These are phyloP conservation scores for Mallotus repandus DNA, from an alignment of 441 rosid genomes.

Conservation along the genomic window DNA sequence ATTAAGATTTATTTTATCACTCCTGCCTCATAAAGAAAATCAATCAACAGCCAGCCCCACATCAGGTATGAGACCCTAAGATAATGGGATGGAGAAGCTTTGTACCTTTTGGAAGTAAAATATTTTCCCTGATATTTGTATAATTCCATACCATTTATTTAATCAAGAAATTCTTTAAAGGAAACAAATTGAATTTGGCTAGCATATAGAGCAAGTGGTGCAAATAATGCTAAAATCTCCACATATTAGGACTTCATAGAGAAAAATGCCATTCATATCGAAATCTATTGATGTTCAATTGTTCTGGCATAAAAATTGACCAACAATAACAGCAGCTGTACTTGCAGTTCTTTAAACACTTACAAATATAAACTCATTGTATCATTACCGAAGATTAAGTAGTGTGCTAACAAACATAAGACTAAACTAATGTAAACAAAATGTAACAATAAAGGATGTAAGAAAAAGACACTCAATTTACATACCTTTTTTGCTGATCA, in stretches of 20 bases:
- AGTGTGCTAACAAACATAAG: background rate
- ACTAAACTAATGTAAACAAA: constrained; percentile 17
- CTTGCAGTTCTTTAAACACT: background rate
- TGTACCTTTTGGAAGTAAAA: background rate
- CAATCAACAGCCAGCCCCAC: background rate
- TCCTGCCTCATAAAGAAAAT: constrained; percentile 2
- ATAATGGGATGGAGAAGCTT: background rate
- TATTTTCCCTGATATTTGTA: background rate
- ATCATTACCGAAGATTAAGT: constrained; percentile 3
- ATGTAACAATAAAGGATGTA: constrained; percentile 5
- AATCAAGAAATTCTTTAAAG: background rate
- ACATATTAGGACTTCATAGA: background rate
- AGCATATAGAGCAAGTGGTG: background rate
- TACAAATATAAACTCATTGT: background rate
- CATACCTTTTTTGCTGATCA: constrained; percentile 83
- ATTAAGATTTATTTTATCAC: background rate
- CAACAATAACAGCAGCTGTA: background rate
- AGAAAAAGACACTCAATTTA: background rate
- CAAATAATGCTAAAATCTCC: background rate
- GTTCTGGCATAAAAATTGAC: background rate
- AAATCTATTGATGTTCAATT: background rate
- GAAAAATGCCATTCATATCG: background rate
- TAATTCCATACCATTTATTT: background rate
- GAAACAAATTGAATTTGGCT: background rate
- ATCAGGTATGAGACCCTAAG: background rate